Conservation (phyloP, 2,329 filamentous ascomycete species). For the Colletotrichum graminicola region DNA sequence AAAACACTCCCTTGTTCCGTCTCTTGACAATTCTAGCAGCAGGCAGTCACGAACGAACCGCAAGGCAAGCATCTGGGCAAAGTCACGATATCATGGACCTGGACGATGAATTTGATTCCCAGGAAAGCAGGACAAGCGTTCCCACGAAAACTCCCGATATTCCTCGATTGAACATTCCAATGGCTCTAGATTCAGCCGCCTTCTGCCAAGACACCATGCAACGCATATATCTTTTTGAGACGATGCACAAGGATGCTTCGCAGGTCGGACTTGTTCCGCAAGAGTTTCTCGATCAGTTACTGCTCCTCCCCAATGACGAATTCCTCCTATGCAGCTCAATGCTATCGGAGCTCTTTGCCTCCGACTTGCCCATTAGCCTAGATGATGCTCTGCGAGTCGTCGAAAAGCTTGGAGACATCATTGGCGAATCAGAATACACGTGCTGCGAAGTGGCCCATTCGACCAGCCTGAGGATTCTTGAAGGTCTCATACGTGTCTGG, state of each 20-base stretch:
- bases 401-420: slow-evolving; percentile 63
- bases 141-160: slow-evolving; percentile 54
- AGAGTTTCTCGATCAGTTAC: slow-evolving; percentile 62
- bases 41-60: slow-evolving; percentile 49
- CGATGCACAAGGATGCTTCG: slow-evolving; percentile 56
- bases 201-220: slow-evolving; percentile 63
- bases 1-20: slow-evolving; percentile 56
- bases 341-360: slow-evolving; percentile 64
- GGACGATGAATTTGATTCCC: slow-evolving; percentile 74
- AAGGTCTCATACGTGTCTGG: slow-evolving; percentile 74
- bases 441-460: slow-evolving; percentile 80
- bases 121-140: slow-evolving; percentile 62
- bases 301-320: slow-evolving; percentile 64
- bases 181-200: slow-evolving; percentile 57
- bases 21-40: slow-evolving; percentile 58
- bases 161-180: slow-evolving; percentile 59
- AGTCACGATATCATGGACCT: slow-evolving; percentile 73
- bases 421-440: slow-evolving; percentile 71
- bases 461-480: slow-evolving; percentile 76
- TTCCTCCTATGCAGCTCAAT: slow-evolving; percentile 65
- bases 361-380: slow-evolving; percentile 63
- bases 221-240: slow-evolving; percentile 60
- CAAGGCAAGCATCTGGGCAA: slow-evolving; percentile 51
- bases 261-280: slow-evolving; percentile 64
- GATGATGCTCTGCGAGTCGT: slow-evolving; percentile 63